Conservation (phyloP, 2,329 filamentous ascomycete species). For the Aspergillus piperis region DNA sequence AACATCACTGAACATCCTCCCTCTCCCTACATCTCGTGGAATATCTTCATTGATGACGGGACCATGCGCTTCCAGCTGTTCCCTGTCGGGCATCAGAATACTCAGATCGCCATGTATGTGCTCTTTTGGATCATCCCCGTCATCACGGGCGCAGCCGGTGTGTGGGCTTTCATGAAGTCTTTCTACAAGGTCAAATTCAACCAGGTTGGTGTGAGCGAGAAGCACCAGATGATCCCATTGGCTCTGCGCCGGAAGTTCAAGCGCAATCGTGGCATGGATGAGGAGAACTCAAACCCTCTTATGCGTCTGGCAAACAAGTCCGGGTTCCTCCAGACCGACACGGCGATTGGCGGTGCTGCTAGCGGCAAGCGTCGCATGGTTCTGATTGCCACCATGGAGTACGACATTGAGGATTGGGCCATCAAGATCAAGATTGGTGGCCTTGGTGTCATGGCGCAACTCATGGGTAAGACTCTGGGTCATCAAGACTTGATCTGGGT, state of each 20-base stretch:
- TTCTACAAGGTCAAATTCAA: conserved; percentile 67
- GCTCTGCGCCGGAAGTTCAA: conserved; percentile 10
- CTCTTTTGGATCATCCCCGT: conserved; percentile 57
- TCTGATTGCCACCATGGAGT: conserved; percentile 69
- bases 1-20: conserved; percentile 60
- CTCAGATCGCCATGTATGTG: conserved; percentile 57
- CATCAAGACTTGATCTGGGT: conserved; percentile 67
- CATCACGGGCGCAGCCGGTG: conserved; percentile 49
- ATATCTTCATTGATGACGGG: conserved; percentile 57
- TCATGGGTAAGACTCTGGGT: conserved; percentile 65
- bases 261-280: neutral
- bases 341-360: conserved; percentile 30
- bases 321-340: conserved; percentile 35
- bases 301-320: conserved; percentile 36
- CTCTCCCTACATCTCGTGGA: conserved; percentile 57
- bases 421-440: conserved; percentile 72
- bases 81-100: conserved; percentile 54
- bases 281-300: conserved; percentile 26
- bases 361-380: conserved; percentile 52
- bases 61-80: conserved; percentile 55
- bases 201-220: conserved; percentile 55
- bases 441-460: conserved; percentile 67
- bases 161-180: conserved; percentile 59
- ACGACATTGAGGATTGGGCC: conserved; percentile 68
- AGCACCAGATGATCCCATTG: conserved; percentile 24